Percentiles rank a stretch among this genome's conserved stretches.
Conservation (phyloP, 148 eudicot species). For the Nepenthes mirabilis region DNA sequence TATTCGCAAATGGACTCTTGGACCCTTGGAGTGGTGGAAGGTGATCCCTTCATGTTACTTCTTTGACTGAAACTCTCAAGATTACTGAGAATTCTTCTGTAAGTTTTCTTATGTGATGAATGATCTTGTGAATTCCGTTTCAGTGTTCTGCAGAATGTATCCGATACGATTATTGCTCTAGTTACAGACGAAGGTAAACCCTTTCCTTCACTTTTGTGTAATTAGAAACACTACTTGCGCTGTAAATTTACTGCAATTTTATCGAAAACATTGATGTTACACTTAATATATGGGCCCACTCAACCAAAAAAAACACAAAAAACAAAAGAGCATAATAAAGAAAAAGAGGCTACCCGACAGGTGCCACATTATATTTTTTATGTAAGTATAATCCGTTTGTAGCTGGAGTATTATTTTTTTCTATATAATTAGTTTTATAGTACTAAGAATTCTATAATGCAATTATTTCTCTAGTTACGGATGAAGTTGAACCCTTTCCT, state of each 20-base stretch:
- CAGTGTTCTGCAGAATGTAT: constrained; percentile 78
- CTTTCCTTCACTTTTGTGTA: background rate
- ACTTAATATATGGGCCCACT: background rate
- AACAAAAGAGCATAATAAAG: too few species aligned
- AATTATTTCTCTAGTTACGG: too few species aligned
- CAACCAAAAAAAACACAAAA: too few species aligned
- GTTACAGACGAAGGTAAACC: constrained; percentile 66
- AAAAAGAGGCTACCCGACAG: too few species aligned
- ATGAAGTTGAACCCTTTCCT: too few species aligned
- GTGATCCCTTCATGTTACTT: constrained; percentile 14
- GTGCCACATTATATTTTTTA: too few species aligned
- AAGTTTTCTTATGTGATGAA: constrained; percentile 3
- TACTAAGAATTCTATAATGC: too few species aligned
- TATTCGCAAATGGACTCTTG: constrained; percentile 69
- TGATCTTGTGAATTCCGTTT: constrained; percentile 11
- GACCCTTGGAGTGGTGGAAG: constrained; percentile 99
- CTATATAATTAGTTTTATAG: too few species aligned
- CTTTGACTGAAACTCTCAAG: background rate
- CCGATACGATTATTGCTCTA: constrained; percentile 62
- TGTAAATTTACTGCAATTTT: too few species aligned
- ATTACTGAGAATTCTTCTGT: background rate
- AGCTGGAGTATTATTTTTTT: too few species aligned
- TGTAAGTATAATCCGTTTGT: too few species aligned
- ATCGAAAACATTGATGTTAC: background rate
- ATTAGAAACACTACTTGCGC: too few species aligned